phyloP scores from a whole-genome alignment of 2,329 filamentous ascomycete species.

The Alternaria rosae region DNA sequence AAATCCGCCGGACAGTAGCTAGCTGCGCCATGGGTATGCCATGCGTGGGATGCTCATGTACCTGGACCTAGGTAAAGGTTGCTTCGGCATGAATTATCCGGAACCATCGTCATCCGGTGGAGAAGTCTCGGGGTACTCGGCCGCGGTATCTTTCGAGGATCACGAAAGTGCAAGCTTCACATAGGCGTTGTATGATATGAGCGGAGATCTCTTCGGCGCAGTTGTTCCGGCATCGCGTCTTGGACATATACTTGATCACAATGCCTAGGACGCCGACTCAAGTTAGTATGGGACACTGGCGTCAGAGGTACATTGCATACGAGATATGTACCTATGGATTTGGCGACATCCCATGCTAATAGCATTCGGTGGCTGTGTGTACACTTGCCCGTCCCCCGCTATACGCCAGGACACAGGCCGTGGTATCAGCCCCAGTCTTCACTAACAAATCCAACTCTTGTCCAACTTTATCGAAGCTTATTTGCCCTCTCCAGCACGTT shows the following conservation, averaged over 20 bases:
- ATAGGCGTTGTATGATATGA: not conserved
- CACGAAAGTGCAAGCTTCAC: not conserved
- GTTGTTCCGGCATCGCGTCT: not conserved
- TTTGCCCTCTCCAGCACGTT: slow-evolving; percentile 58
- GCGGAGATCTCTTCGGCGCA: not conserved
- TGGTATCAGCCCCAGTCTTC: not conserved
- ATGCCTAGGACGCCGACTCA: not conserved
- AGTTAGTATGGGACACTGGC: not conserved
- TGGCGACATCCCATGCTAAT: not conserved
- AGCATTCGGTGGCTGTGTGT: not conserved
- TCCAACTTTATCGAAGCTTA: slow-evolving; percentile 21
- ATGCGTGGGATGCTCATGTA: not conserved
- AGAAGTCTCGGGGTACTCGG: not conserved
- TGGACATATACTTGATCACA: not conserved
- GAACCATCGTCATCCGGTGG: not conserved
- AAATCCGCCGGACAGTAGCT: not conserved
- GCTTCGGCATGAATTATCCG: not conserved
- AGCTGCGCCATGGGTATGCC: not conserved
- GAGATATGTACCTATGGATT: not conserved
- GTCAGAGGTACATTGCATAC: slow-evolving; percentile 1
- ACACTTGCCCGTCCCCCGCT: not conserved
- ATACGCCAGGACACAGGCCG: not conserved
- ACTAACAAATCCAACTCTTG: not conserved
- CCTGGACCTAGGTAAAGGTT: not conserved
- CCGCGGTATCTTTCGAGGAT: not conserved